Percentiles rank a stretch among this genome's conserved stretches.
These are phyloP conservation scores for Fragosphaeria purpurea DNA, from an alignment of 2,329 filamentous ascomycete species.

Conservation along the genomic window DNA sequence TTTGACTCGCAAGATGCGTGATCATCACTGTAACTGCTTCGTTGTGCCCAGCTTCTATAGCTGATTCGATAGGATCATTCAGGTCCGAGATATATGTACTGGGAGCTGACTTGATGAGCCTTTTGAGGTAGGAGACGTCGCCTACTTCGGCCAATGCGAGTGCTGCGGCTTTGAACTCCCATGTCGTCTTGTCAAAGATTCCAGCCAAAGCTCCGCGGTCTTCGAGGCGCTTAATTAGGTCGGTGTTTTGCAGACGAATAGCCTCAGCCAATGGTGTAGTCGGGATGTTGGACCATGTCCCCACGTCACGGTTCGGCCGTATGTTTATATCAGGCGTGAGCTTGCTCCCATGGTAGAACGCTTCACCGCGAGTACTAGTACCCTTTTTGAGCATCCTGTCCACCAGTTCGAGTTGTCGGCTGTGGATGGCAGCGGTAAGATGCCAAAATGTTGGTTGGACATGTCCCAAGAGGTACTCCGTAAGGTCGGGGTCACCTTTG, in stretches of 20 bases:
- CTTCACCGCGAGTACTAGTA: neutral
- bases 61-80: neutral
- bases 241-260: neutral
- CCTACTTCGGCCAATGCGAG: conserved; percentile 1
- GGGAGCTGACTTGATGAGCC: neutral
- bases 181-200: neutral
- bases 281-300: too few relatives aligned
- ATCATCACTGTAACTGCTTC: neutral
- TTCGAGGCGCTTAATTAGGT: neutral
- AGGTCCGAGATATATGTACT: neutral
- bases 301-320: too few relatives aligned
- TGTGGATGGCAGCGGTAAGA: neutral
- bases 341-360: too few relatives aligned
- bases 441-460: neutral
- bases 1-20: neutral
- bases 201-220: neutral
- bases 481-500: neutral
- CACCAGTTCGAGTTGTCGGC: neutral
- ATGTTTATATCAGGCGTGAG: too few relatives aligned
- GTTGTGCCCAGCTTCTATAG: neutral
- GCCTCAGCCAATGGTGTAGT: conserved; percentile 3
- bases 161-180: neutral
- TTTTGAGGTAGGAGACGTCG: neutral
- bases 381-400: neutral
- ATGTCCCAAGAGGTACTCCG: neutral